phyloP scores from a whole-genome alignment of 1,139 yeast species.

The Blastobotrys serpentis region DNA sequence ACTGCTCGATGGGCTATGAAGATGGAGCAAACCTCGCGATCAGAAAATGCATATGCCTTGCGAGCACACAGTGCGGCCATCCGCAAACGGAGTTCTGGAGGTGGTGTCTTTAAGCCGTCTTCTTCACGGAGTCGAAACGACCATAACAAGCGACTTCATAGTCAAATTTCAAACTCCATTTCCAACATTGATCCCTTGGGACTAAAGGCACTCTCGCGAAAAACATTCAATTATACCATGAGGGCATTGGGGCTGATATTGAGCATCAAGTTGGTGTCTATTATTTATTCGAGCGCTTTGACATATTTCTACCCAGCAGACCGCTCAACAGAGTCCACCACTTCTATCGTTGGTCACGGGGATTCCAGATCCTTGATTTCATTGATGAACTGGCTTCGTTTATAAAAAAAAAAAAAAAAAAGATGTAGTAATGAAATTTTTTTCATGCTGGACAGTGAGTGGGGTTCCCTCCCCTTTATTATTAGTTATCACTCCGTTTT shows the following conservation, averaged over 20 bases:
- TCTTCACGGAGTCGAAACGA: background rate
- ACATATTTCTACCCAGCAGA: background rate
- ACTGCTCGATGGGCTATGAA: slow-evolving; percentile 34
- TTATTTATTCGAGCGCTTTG: slow-evolving; percentile 16
- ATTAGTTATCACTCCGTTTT: background rate
- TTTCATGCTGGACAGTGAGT: no score
- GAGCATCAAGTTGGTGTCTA: slow-evolving; percentile 23
- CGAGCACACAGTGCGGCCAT: slow-evolving; percentile 10
- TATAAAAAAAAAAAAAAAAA: background rate
- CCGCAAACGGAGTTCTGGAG: no score
- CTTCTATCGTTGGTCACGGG: background rate
- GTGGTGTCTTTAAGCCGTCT: no score
- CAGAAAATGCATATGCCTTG: slow-evolving; percentile 24
- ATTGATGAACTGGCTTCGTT: slow-evolving; percentile 2
- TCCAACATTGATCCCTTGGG: slow-evolving; percentile 32
- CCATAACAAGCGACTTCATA: slow-evolving; percentile 4
- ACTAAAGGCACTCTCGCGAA: slow-evolving; percentile 19
- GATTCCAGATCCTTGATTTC: background rate
- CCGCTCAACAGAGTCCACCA: background rate
- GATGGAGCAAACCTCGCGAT: slow-evolving; percentile 29
- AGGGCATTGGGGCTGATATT: slow-evolving; percentile 25
- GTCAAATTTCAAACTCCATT: slow-evolving; percentile 27
- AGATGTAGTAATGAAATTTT: background rate
- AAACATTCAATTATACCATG: slow-evolving; percentile 22
- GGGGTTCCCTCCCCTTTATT: no score